Conservation (phyloP, 2,329 filamentous ascomycete genomes). For the Macrophomina tecta region DNA sequence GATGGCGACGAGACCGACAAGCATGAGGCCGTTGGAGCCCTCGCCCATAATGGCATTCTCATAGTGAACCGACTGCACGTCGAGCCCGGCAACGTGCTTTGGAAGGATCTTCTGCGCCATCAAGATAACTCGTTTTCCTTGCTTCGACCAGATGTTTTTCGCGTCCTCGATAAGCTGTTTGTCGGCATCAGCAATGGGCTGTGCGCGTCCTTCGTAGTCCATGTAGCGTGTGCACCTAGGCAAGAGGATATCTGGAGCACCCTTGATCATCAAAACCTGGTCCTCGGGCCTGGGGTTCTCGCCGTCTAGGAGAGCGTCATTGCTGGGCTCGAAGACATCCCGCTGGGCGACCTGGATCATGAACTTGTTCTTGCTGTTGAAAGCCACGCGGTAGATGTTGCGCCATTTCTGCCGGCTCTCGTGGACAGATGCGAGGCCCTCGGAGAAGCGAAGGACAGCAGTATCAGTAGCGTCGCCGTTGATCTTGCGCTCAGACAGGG, state of each 20-base stretch:
- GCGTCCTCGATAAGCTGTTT: constrained; percentile 59
- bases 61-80: constrained; percentile 51
- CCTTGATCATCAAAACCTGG: constrained; percentile 73
- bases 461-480: constrained; percentile 80
- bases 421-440: constrained; percentile 65
- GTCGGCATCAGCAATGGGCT: constrained; percentile 56
- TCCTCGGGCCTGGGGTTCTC: constrained; percentile 30
- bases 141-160: constrained; percentile 72
- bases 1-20: constrained; percentile 64
- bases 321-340: constrained; percentile 26
- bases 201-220: constrained; percentile 60
- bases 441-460: constrained; percentile 74
- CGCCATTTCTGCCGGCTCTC: constrained; percentile 69
- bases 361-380: constrained; percentile 85
- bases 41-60: constrained; percentile 65
- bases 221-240: constrained; percentile 65
- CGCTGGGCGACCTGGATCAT: constrained; percentile 65
- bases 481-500: constrained; percentile 67
- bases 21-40: constrained; percentile 55
- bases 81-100: constrained; percentile 42
- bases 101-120: constrained; percentile 65
- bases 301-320: constrained; percentile 40
- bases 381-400: constrained; percentile 66
- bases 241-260: constrained; percentile 76
- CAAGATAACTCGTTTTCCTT: constrained; percentile 71